These are phyloP conservation scores for Shiraia sp. DNA, from an alignment of 2,329 filamentous ascomycete species.

Conservation along the genomic window DNA sequence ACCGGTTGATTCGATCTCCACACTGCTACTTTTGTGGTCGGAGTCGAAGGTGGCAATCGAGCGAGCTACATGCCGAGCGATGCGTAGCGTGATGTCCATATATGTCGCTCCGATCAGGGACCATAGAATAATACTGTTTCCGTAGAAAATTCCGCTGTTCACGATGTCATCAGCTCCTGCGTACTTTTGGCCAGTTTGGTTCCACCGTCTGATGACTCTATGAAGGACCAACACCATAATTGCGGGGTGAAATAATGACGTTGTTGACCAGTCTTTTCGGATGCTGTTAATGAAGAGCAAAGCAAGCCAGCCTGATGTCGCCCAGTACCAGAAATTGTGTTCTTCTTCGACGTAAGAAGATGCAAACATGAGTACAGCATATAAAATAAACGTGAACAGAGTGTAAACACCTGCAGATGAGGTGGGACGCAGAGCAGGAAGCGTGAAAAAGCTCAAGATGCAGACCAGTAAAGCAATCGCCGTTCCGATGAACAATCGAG, in stretches of 20 bases:
- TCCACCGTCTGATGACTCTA: slow-evolving; percentile 78
- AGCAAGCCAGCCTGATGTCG: slow-evolving; percentile 69
- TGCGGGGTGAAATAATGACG: slow-evolving; percentile 35
- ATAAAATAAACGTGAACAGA: slow-evolving; percentile 50
- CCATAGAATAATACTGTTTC: slow-evolving; percentile 72
- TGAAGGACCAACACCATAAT: slow-evolving; percentile 62
- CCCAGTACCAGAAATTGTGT: slow-evolving; percentile 99
- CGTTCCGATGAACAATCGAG: slow-evolving; percentile 58
- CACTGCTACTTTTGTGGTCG: slow-evolving; percentile 9
- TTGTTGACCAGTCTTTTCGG: slow-evolving; percentile 32
- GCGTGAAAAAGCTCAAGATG: slow-evolving; percentile 36
- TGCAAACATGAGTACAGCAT: slow-evolving; percentile 93
- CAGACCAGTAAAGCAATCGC: slow-evolving; percentile 51
- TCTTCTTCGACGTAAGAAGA: slow-evolving; percentile 98
- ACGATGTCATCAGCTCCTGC: slow-evolving; percentile 89
- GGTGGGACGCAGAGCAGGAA: slow-evolving; percentile 49
- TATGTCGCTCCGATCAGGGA: slow-evolving; percentile 71
- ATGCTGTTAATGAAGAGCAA: slow-evolving; percentile 50
- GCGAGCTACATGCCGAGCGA: slow-evolving; percentile 44
- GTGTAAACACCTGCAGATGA: slow-evolving; percentile 54
- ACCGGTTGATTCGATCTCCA: slow-evolving; percentile 29
- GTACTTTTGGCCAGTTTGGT: slow-evolving; percentile 96
- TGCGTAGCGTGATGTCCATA: slow-evolving; percentile 56
- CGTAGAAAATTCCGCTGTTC: slow-evolving; percentile 56
- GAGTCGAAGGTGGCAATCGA: slow-evolving; percentile 29